Conservation (phyloP, 306 rosid genomes). For the Malus sylvestris region DNA sequence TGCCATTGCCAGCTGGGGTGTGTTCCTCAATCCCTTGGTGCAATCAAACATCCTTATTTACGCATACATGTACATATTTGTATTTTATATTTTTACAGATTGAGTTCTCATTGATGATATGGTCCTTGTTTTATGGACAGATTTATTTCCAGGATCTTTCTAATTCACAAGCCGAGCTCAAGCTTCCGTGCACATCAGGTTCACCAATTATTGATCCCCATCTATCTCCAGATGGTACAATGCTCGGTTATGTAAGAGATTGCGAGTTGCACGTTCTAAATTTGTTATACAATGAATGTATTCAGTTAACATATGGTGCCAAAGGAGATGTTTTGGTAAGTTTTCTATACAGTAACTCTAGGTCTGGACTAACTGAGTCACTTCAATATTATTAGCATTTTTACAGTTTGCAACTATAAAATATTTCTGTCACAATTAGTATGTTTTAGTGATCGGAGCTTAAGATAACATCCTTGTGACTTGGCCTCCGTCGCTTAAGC, state of each 20-base stretch:
- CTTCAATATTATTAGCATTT: neutral
- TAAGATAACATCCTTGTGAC: neutral
- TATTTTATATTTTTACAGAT: neutral
- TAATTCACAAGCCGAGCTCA: slow-evolving; percentile 58
- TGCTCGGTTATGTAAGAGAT: slow-evolving; percentile 71
- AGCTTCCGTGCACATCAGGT: slow-evolving; percentile 49
- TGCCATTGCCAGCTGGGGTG: slow-evolving; percentile 97
- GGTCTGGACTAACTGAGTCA: slow-evolving; percentile 1
- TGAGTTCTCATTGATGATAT: slow-evolving; percentile 19
- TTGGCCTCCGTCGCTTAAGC: neutral
- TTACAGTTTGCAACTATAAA: neutral
- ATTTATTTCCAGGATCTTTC: slow-evolving; percentile 72
- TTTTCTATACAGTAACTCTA: neutral
- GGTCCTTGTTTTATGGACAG: slow-evolving; percentile 36
- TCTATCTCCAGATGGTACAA: slow-evolving; percentile 79
- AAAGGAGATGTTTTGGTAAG: slow-evolving; percentile 53
- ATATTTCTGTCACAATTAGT: neutral
- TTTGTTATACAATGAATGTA: slow-evolving; percentile 48
- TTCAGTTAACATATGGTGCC: slow-evolving; percentile 75
- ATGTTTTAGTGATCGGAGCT: neutral
- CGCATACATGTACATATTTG: neutral
- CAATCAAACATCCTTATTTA: neutral
- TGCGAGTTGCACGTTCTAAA: slow-evolving; percentile 69
- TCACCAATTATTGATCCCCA: slow-evolving; percentile 89
- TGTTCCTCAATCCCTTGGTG: slow-evolving; percentile 25